phyloP scores from a whole-genome alignment of 2,329 filamentous ascomycete genomes.

The Neonectria sp. region DNA sequence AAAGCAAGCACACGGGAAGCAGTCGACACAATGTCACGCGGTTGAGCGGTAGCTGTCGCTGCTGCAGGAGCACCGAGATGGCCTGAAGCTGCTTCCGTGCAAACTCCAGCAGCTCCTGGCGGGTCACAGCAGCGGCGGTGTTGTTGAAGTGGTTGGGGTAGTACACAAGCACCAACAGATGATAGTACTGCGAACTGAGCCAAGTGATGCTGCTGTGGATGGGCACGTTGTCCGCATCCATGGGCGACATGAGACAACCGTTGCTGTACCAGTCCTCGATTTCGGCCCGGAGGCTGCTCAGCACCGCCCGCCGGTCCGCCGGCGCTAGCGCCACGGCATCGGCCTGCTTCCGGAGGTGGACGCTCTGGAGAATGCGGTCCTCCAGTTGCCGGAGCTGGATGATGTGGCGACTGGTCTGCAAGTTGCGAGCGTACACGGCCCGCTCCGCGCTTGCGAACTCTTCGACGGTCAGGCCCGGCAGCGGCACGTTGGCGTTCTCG shows the following conservation, averaged over 20 bases:
- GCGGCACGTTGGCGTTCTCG: conserved; percentile 57
- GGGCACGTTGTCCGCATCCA: conserved; percentile 60
- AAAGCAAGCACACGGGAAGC: conserved; percentile 55
- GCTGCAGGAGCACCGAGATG: conserved; percentile 58
- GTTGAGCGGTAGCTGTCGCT: conserved; percentile 61
- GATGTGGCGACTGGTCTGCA: conserved; percentile 62
- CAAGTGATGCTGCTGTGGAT: conserved; percentile 63
- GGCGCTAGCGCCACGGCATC: conserved; percentile 50
- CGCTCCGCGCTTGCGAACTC: conserved; percentile 60
- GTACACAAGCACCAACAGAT: conserved; percentile 60
- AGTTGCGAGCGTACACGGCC: conserved; percentile 55
- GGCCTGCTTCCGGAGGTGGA: conserved; percentile 52
- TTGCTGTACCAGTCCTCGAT: conserved; percentile 65
- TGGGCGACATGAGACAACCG: conserved; percentile 60
- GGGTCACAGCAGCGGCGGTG: conserved; percentile 48
- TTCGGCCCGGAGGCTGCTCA: conserved; percentile 55
- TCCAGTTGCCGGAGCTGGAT: conserved; percentile 62
- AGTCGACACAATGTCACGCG: conserved; percentile 58
- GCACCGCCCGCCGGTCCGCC: conserved; percentile 51
- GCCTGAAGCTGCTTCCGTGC: conserved; percentile 60
- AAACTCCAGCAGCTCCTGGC: conserved; percentile 55
- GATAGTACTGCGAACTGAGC: conserved; percentile 61
- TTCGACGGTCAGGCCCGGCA: conserved; percentile 61
- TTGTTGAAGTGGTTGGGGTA: conserved; percentile 60
- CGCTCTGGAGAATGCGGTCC: conserved; percentile 55